A percentile compares a stretch with the other conserved stretches of the same genome.
phyloP scores from a whole-genome alignment of 768 basidiomycete species.

The Galerina marginata region DNA sequence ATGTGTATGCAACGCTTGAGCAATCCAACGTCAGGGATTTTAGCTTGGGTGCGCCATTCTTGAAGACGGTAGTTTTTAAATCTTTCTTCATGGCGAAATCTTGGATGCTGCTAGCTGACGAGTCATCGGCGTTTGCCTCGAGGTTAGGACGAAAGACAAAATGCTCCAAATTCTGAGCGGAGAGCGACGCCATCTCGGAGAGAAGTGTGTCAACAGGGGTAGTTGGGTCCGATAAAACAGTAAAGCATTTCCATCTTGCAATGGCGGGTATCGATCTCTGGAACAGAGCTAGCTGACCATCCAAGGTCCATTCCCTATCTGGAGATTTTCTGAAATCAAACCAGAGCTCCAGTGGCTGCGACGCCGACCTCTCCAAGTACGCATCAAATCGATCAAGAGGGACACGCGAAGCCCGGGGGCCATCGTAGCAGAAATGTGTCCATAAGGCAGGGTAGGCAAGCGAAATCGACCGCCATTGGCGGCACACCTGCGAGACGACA shows the following conservation, averaged over 20 bases:
- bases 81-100: neutral
- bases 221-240: constrained; percentile 12
- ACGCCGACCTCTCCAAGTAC: constrained; percentile 24
- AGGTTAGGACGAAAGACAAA: constrained; percentile 10
- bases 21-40: constrained; percentile 19
- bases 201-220: constrained; percentile 1
- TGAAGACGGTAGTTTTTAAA: constrained; percentile 18
- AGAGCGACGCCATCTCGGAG: neutral
- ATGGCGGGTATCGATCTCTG: constrained; percentile 11
- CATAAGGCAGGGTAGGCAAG: constrained; percentile 24
- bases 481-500: constrained; percentile 28
- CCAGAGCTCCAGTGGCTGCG: constrained; percentile 20
- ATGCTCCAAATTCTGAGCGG: constrained; percentile 24
- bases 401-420: neutral
- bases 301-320: neutral
- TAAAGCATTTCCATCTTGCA: constrained; percentile 23
- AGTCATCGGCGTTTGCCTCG: neutral
- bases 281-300: constrained; percentile 9
- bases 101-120: neutral
- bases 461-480: constrained; percentile 23
- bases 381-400: constrained; percentile 24
- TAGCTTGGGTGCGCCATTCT: constrained; percentile 24
- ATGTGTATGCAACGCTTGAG: neutral
- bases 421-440: constrained; percentile 22
- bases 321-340: constrained; percentile 17